A percentile compares a stretch with the other conserved stretches of the same genome.
phyloP scores from a whole-genome alignment of 139 green algal species.

The Chlorella vulgaris region DNA sequence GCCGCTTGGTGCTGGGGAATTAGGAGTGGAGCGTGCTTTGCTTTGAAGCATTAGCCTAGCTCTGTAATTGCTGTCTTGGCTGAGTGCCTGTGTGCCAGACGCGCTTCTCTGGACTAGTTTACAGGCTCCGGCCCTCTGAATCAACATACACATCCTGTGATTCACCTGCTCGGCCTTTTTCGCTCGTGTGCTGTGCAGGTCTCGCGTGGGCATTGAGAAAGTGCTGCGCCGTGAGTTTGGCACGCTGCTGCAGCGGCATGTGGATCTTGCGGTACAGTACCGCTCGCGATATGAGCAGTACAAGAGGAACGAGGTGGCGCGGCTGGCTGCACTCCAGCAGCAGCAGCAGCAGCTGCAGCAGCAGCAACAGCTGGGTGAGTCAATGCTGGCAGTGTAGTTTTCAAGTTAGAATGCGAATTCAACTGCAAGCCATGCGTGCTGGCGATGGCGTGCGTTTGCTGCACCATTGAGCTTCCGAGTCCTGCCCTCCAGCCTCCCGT shows the following conservation, averaged over 20 bases:
- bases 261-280: slow-evolving; percentile 32
- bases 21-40: too few relatives aligned
- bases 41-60: too few relatives aligned
- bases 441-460: not conserved
- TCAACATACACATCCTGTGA: too few relatives aligned
- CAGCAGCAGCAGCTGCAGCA: slow-evolving; percentile 1
- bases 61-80: too few relatives aligned
- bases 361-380: not conserved
- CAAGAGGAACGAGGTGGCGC: not conserved
- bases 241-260: slow-evolving; percentile 1
- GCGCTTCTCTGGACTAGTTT: too few relatives aligned
- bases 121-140: not conserved
- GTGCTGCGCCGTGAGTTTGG: slow-evolving; percentile 27
- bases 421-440: not conserved
- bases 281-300: slow-evolving; percentile 20
- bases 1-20: too few relatives aligned
- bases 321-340: not conserved
- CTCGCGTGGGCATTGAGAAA: not conserved
- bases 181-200: not conserved
- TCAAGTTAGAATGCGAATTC: not conserved
- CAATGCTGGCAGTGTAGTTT: not conserved
- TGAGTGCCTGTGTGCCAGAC: too few relatives aligned
- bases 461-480: not conserved
- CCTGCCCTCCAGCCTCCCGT: not conserved
- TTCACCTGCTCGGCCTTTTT: too few relatives aligned